A percentile compares a stretch with the other conserved stretches of the same genome.
These are phyloP conservation scores for Pseudisothecium myosuroides DNA, from an alignment of 225 moss, liverwort and hornwort species.

Conservation along the genomic window DNA sequence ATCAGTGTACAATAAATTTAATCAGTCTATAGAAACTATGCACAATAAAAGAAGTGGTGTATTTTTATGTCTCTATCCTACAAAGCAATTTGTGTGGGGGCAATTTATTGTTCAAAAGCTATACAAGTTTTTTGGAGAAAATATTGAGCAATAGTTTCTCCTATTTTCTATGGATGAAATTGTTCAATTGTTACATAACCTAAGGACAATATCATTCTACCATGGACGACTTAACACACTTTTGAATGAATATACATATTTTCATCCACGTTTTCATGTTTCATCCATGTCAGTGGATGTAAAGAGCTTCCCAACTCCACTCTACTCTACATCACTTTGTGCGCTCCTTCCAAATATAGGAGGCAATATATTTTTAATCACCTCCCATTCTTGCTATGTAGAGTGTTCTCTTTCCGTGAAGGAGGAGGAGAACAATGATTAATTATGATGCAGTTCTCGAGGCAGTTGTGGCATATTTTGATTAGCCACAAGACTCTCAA, in stretches of 20 bases:
- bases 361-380: too few relatives aligned
- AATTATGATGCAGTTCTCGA: too few relatives aligned
- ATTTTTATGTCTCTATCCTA: rapidly evolving
- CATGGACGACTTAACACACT: not conserved
- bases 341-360: too few relatives aligned
- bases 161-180: not conserved
- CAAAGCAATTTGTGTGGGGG: rapidly evolving
- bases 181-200: rapidly evolving
- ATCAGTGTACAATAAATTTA: too few relatives aligned
- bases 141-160: rapidly evolving
- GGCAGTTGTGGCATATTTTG: too few relatives aligned
- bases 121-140: too few relatives aligned
- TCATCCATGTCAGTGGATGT: not conserved
- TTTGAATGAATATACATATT: not conserved
- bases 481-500: too few relatives aligned
- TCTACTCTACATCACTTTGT: not conserved
- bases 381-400: too few relatives aligned
- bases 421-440: too few relatives aligned
- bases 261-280: not conserved
- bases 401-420: too few relatives aligned
- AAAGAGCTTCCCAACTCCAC: too few relatives aligned
- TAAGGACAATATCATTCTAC: rapidly evolving
- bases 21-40: rapidly evolving
- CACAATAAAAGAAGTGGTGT: rapidly evolving
- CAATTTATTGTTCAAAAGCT: not conserved